Percentiles rank a stretch among this genome's conserved stretches.
phyloP scores from a whole-genome alignment of 257 asterid species.

The Solanum bulbocastanum region DNA sequence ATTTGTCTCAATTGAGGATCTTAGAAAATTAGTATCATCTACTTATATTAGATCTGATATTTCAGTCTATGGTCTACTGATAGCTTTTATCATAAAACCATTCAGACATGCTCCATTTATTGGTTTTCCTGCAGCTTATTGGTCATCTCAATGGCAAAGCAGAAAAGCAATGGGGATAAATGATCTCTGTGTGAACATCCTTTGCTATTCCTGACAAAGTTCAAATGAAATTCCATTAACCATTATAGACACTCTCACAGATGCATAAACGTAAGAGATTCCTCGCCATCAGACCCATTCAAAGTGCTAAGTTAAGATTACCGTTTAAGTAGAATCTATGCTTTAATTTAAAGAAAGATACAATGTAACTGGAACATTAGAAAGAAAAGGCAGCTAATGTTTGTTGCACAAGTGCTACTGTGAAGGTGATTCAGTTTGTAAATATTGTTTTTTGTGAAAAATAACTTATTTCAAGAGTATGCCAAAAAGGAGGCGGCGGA shows the following conservation, averaged over 20 bases:
- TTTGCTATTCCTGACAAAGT: not conserved
- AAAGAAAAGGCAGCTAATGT: not conserved
- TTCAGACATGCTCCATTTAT: not conserved
- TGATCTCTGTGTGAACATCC: not conserved
- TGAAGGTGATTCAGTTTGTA: not conserved
- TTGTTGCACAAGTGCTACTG: not conserved
- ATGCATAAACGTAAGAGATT: not conserved
- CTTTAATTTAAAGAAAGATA: not conserved
- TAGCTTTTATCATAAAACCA: not conserved
- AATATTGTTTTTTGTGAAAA: not conserved
- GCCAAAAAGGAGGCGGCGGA: not conserved
- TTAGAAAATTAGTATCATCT: not conserved
- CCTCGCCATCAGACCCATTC: not conserved
- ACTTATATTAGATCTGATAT: not conserved
- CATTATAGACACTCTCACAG: not conserved
- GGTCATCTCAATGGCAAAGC: not conserved
- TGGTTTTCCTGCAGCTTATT: not conserved
- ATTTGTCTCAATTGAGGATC: not conserved
- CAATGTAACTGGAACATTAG: not conserved
- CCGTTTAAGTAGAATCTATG: not conserved
- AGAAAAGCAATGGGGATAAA: not conserved
- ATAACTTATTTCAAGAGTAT: not conserved
- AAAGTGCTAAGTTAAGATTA: not conserved
- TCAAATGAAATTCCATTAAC: not conserved
- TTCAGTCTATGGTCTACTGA: not conserved